Evolutionary conservation across 495 filamentous ascomycete species (phyloP), one percentile per base, ranked within the genome.

Genomic region (Filosporella fistucella): DNA sequence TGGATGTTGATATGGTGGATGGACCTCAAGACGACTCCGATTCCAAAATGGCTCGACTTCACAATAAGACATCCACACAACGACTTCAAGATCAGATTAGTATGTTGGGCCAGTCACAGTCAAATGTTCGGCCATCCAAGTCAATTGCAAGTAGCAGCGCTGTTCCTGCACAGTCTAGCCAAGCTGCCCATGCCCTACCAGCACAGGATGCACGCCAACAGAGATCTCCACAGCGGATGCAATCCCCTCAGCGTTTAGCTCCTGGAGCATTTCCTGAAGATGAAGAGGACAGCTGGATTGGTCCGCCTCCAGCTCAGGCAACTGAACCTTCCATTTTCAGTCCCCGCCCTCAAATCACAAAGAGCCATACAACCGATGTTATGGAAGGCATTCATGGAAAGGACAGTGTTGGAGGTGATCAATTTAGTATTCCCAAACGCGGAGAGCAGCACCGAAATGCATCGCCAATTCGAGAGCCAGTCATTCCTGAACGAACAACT

Each of bases 31-130:
- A 72, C 18, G 57, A 62, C 21, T 51, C 61, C 9, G 57, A 55
- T 30, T 51, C 57, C 3, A 51, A 49, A 40, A 69, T 68, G 16
- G 71, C 72, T 38, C 78, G 74, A 51, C 52, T 79, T 5, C 88
- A 95, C 62, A 89, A 79, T 66, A 95, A 93, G 59, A 91, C 88
- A 6, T 91, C 90, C 4, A 96, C 93, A 2, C 89, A 96, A 60
- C 75, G 85, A 9, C 72, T 98, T 14, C 87, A 94, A 48, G 94
- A 97, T 49, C 86, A 88, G 55, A 96, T 98, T 56, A 91, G 83
- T 59, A 89, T 91, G 80, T 76, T 98, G 16, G 90, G 90, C 18
- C 86, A 96, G 61, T 74, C 80, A 1, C 86, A 89, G 56, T 70
- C 84, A 3, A 65, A 53, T 37, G 63, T 57, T 35, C 71, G 83